Conservation (phyloP, 768 basidiomycete species). For the Epithele typhae region DNA sequence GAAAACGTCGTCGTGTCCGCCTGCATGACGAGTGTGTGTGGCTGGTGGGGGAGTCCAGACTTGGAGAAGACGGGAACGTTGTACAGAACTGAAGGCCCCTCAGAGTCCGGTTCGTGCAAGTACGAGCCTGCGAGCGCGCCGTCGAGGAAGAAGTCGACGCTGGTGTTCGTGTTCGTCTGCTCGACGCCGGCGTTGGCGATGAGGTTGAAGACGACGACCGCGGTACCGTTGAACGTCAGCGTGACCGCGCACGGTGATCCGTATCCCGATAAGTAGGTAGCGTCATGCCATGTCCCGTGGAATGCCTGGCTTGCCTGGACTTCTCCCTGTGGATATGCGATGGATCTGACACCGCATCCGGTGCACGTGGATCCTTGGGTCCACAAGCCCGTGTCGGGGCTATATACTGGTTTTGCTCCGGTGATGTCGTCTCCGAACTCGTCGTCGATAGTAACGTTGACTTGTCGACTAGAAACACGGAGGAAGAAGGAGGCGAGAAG, state of each 20-base stretch:
- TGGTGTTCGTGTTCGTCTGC: constrained; percentile 5
- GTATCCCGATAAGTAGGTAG: not conserved
- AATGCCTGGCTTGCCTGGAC: not conserved
- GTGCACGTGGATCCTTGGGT: no score
- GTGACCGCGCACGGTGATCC: not conserved
- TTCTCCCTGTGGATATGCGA: not conserved
- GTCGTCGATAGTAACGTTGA: no score
- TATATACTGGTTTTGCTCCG: no score
- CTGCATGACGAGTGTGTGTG: not conserved
- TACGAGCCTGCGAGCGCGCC: not conserved
- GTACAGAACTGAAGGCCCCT: not conserved
- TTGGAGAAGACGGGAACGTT: constrained; percentile 1
- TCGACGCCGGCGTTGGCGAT: not conserved
- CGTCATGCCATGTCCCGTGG: no score
- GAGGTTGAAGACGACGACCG: constrained; percentile 5
- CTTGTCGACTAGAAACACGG: no score
- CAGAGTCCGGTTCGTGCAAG: not conserved
- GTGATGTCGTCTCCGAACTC: no score
- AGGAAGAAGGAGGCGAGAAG: no score
- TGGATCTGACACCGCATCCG: no score
- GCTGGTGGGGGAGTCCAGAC: not conserved
- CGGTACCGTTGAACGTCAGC: constrained; percentile 8
- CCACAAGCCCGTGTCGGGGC: no score
- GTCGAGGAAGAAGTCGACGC: constrained; percentile 12
- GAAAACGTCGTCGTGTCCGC: not conserved